Conservation (phyloP, 306 rosid genomes). For the Castanopsis chinensis region DNA sequence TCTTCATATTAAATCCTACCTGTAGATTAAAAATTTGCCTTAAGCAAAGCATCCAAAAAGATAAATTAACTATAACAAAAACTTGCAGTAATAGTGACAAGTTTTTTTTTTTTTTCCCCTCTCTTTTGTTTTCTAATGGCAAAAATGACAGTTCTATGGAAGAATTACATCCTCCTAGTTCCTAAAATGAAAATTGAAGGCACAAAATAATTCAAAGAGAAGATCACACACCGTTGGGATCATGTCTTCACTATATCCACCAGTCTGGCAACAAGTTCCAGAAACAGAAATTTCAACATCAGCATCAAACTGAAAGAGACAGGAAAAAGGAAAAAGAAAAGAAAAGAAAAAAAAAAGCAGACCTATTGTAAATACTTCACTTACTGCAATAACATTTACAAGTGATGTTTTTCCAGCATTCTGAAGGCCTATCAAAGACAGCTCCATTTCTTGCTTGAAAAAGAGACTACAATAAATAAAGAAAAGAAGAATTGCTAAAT, state of each 20-base stretch:
- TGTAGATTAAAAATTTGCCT: constrained; percentile 21
- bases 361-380: constrained; percentile 12
- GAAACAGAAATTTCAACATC: constrained; percentile 18
- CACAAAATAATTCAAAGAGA: neutral
- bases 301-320: constrained; percentile 13
- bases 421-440: constrained; percentile 69
- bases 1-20: constrained; percentile 80
- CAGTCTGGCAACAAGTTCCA: constrained; percentile 40
- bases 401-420: constrained; percentile 78
- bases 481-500: neutral
- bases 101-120: neutral
- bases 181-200: neutral
- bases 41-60: constrained; percentile 5
- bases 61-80: neutral
- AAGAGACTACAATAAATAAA: constrained; percentile 37
- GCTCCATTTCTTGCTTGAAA: constrained; percentile 81
- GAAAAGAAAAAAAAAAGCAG: neutral
- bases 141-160: neutral
- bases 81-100: neutral
- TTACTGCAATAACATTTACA: constrained; percentile 71
- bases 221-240: constrained; percentile 61
- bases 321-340: neutral
- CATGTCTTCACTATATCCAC: constrained; percentile 77
- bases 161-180: neutral
- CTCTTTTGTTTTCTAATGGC: too few species aligned